phyloP scores from a whole-genome alignment of 805 yeast species.

The Vanderwaltozyma verrucispora region DNA sequence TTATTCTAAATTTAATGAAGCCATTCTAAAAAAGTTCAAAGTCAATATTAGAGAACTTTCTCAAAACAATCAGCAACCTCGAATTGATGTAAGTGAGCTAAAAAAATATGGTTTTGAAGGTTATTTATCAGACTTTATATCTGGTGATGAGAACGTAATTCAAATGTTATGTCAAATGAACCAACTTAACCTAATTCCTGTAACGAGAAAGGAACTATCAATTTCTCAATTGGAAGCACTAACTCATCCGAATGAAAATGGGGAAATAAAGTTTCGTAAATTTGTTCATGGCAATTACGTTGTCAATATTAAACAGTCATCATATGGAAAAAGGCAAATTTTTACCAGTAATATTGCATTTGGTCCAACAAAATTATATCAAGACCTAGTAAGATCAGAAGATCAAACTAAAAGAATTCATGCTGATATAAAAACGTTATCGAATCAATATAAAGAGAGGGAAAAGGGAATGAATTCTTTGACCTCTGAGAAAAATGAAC shows the following conservation, averaged over 20 bases:
- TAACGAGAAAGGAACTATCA: conserved; percentile 38
- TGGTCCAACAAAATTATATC: conserved; percentile 16
- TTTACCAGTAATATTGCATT: conserved; percentile 26
- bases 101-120: conserved; percentile 65
- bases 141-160: conserved; percentile 64
- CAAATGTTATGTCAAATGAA: conserved; percentile 55
- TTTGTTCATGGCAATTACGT: conserved; percentile 51
- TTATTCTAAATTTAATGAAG: conserved; percentile 36
- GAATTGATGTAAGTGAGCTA: conserved; percentile 31
- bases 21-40: conserved; percentile 35
- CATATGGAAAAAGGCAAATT: conserved; percentile 51
- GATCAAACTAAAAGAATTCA: conserved; percentile 15
- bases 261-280: conserved; percentile 40
- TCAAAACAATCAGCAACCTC: too few relatives aligned
- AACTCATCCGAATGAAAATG: conserved; percentile 29
- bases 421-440: conserved; percentile 12
- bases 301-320: conserved; percentile 44
- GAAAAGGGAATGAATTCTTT: conserved; percentile 7
- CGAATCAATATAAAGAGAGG: conserved; percentile 5
- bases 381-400: conserved; percentile 16
- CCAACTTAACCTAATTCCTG: conserved; percentile 51
- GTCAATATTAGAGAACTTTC: conserved; percentile 48
- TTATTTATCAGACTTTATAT: conserved; percentile 55
- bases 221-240: conserved; percentile 31
- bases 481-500: conserved; percentile 7